phyloP scores from a whole-genome alignment of 768 basidiomycete genomes.

The Pisolithus marmoratus region DNA sequence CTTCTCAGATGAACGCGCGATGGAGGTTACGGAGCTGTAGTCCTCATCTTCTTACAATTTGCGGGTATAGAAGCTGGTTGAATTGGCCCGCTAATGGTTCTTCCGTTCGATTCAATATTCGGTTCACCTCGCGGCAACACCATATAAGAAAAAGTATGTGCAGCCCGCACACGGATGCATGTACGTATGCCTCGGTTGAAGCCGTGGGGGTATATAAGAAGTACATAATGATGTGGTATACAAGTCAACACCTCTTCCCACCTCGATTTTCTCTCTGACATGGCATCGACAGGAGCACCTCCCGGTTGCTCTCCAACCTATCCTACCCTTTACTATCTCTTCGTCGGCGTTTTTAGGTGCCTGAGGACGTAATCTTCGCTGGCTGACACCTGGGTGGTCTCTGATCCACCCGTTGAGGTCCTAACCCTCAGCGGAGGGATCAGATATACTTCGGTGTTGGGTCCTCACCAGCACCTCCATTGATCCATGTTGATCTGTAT shows the following conservation, averaged over 20 bases:
- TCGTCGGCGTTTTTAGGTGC: background rate
- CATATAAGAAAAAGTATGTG: too few species aligned
- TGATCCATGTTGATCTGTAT: background rate
- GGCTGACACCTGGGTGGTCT: background rate
- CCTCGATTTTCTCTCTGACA: background rate
- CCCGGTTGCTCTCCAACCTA: background rate
- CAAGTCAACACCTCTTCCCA: background rate
- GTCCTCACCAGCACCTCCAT: conserved; percentile 21
- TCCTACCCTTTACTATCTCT: background rate
- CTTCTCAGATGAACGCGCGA: too few species aligned
- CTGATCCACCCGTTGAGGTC: conserved; percentile 3
- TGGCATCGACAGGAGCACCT: background rate
- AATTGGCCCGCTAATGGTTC: too few species aligned
- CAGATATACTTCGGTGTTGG: conserved; percentile 74
- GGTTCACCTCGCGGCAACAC: too few species aligned
- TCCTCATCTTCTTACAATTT: too few species aligned
- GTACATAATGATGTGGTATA: too few species aligned
- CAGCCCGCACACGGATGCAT: too few species aligned
- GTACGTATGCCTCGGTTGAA: conserved; percentile 1
- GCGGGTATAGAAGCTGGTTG: too few species aligned
- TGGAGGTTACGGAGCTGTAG: too few species aligned
- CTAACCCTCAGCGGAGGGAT: conserved; percentile 19
- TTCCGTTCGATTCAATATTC: too few species aligned
- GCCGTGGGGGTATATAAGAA: background rate
- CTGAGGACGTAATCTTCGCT: background rate